Conservation (phyloP, 768 basidiomycete genomes). For the Boletus rubroflammeus region DNA sequence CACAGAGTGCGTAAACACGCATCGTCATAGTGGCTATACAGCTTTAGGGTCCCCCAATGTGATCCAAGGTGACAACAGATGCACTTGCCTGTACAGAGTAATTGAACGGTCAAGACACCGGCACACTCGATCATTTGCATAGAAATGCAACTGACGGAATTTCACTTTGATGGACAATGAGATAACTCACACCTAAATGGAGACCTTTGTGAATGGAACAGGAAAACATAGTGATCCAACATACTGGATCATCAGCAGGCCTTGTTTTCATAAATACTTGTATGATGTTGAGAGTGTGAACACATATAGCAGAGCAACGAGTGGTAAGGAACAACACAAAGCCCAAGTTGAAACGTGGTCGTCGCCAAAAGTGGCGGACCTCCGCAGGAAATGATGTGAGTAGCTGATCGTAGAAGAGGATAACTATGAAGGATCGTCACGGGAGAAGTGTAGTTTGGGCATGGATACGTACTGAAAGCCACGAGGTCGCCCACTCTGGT, state of each 20-base stretch:
- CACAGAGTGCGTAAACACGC: constrained; percentile 20
- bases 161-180: background rate
- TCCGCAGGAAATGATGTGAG: constrained; percentile 44
- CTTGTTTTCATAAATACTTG: constrained; percentile 32
- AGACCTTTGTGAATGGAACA: background rate
- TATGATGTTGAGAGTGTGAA: constrained; percentile 36
- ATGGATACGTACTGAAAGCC: constrained; percentile 4
- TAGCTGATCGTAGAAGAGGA: constrained; percentile 43
- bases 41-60: background rate
- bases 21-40: constrained; percentile 16
- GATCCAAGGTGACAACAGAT: background rate
- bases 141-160: background rate
- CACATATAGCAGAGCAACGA: constrained; percentile 39
- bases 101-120: constrained; percentile 7
- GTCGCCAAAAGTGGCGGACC: constrained; percentile 42
- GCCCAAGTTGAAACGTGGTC: constrained; percentile 29
- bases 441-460: background rate
- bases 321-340: constrained; percentile 40
- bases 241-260: background rate
- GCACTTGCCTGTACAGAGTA: constrained; percentile 7
- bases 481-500: background rate
- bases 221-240: background rate
- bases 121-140: background rate
- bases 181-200: constrained; percentile 11
- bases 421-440: constrained; percentile 9